Base-by-base conservation (phyloP, 2,329 filamentous ascomycete species). In the Trichoderma atroviride region DNA sequence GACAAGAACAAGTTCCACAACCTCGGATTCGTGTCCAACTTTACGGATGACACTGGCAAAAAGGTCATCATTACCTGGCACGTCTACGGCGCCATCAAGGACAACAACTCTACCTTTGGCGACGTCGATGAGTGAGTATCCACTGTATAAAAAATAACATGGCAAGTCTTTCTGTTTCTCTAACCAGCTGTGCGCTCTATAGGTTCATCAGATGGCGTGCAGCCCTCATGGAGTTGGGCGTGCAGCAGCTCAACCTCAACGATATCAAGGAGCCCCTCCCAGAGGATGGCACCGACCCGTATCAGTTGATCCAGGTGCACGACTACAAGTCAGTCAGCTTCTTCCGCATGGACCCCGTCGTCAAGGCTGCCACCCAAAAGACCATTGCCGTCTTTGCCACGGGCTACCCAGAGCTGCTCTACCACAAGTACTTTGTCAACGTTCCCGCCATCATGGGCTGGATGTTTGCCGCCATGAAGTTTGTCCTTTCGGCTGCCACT, bases 361-460 rank as follows among this genome's bases (percentile, higher is more conserved):
- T 96, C 80, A 94, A 92, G 79, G 85, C 89, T 4, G 92, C 92
- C 19, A 91, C 89, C 72, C 90, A 89, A 76, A 89, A 94, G 82
- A 94, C 92, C 57, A 96, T 97, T 78, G 86, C 91, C 71, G 85
- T 92, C 63, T 93, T 97, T 78, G 88, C 90, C 63, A 89, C 88
- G 74, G 92, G 92, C 73, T 97, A 97, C 82, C 94, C 95, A 0
- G 95, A 97, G 83, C 88, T 97, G 11, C 86, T 97, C 29, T 71
- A 76, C 9, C 84, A 95, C 82, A 97, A 97, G 84, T 97, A 94
- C 86, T 97, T 97, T 78, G 92, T 97, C 82, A 97, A 97, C 76
- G 93, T 97, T 6, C 95, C 95, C 0, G 81, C 90, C 68, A 85
- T 97, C 75, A 97, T 97, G 94, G 92, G 93, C 69, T 97, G 94